Evolutionary conservation across 1,284 basidiomycete species (phyloP), one percentile per base, ranked within the genome.

Genomic region (Hypsizygus ulmarius): DNA sequence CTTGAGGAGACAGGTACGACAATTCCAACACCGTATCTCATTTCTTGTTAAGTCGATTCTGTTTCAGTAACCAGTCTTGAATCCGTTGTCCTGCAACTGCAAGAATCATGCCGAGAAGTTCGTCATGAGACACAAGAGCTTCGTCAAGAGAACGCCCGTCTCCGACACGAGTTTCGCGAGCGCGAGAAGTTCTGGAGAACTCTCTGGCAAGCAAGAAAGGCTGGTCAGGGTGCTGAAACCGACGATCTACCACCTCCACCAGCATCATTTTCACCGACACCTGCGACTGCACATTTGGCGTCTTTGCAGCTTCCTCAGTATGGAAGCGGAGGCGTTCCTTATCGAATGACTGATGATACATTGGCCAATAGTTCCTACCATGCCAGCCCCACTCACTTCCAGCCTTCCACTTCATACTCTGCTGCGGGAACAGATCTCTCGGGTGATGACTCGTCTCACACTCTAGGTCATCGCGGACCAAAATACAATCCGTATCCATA

Each of bases 1-100:
- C 78, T 91, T 55, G 89, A 91, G 65, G 88, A 89, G 67, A 89
- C 88, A 73, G 87, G 87, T 86, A 61, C 54, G 70, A 66, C 54
- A 47, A 25, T 30, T 9, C 14, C 42, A 21, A 12, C 45, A n/a
- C 36, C 34, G 9, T 15, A 30, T 25, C 6, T 50, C 49, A 53
- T 47, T 57, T 53, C 49, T 45, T 44, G 41, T 56, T 53, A 41
- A 51, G 39, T 52, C 45, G 42, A 35, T 53, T 40, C 53, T 43
- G 46, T 46, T 53, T 12, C 62, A 84, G 89, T 91, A 52, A 89
- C 82, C 16, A 89, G 82, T 59, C 74, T 91, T 51, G 88, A 91
- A 66, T 79, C 78, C 25, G 87, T 91, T 45, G 87, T 91, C 51
- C 67, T 89, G 25, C 84, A 88, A 56, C 77, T 91, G 38, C 88